Evolutionary conservation across 352 stramenopile species (phyloP).

Genomic region (Phytophthora agathidicida): DNA sequence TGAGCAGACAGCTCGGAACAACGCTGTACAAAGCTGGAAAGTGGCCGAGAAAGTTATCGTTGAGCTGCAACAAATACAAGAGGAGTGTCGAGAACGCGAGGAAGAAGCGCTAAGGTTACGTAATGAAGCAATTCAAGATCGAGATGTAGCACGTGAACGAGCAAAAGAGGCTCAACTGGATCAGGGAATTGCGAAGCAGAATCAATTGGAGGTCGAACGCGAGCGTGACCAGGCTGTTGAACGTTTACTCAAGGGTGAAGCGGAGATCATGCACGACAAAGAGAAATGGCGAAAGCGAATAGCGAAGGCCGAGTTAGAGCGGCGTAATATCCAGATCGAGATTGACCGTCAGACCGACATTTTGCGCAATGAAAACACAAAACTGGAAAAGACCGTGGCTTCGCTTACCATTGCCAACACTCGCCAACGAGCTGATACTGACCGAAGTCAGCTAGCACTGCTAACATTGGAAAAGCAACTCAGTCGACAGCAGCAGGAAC

Average conservation of each 20-base stretch:
- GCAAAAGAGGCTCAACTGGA: constrained; percentile 54
- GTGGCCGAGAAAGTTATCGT: constrained; percentile 44
- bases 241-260: constrained; percentile 38
- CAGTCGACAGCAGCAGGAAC: constrained; percentile 28
- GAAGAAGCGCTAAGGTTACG: constrained; percentile 52
- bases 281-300: constrained; percentile 51
- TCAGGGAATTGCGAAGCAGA: constrained; percentile 52
- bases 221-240: constrained; percentile 48
- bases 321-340: constrained; percentile 66
- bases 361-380: constrained; percentile 45
- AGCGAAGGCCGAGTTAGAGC: constrained; percentile 49
- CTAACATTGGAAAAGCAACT: constrained; percentile 38
- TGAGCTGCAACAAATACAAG: constrained; percentile 46
- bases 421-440: constrained; percentile 37
- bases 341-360: constrained; percentile 60
- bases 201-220: constrained; percentile 45
- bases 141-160: constrained; percentile 46
- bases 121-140: constrained; percentile 57
- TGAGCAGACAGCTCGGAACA: constrained; percentile 43
- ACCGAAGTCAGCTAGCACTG: constrained; percentile 18
- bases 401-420: constrained; percentile 20
- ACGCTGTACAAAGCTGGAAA: constrained; percentile 59
- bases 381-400: constrained; percentile 41
- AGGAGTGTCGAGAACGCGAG: constrained; percentile 50
- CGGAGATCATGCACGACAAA: constrained; percentile 44